Conservation (phyloP, 2,329 filamentous ascomycete genomes). For the Calonectria pseudoreteaudii region DNA sequence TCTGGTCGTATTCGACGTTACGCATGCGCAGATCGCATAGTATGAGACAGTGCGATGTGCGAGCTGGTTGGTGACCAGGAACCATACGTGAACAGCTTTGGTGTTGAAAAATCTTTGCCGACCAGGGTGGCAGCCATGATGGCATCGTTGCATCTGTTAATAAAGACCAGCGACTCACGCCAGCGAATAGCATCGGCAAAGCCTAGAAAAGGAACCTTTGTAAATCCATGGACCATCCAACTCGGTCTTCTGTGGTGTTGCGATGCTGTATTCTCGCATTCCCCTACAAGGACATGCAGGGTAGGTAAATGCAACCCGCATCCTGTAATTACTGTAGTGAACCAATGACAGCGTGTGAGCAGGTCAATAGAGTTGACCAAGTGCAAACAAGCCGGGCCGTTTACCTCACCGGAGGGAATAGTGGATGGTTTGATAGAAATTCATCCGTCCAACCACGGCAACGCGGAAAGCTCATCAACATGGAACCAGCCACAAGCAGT, state of each 20-base stretch:
- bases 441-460: constrained; percentile 7
- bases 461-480: not conserved
- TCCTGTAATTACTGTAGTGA: not conserved
- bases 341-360: constrained; percentile 2
- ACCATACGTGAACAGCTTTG: not conserved
- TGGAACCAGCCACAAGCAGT: not conserved
- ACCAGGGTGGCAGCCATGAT: not conserved
- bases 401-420: not conserved
- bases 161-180: not conserved
- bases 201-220: not conserved
- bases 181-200: not conserved
- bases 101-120: not conserved
- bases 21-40: not conserved
- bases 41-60: constrained; percentile 14
- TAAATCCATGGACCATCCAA: not conserved
- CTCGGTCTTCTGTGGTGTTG: not conserved
- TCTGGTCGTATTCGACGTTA: not conserved
- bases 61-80: not conserved
- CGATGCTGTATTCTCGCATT: not conserved
- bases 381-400: not conserved
- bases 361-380: not conserved
- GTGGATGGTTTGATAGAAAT: not conserved
- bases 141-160: not conserved
- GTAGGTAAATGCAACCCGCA: not conserved
- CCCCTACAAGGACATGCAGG: not conserved